Conservation (phyloP, 78 protist species). For the Polysphondylium violaceum region DNA sequence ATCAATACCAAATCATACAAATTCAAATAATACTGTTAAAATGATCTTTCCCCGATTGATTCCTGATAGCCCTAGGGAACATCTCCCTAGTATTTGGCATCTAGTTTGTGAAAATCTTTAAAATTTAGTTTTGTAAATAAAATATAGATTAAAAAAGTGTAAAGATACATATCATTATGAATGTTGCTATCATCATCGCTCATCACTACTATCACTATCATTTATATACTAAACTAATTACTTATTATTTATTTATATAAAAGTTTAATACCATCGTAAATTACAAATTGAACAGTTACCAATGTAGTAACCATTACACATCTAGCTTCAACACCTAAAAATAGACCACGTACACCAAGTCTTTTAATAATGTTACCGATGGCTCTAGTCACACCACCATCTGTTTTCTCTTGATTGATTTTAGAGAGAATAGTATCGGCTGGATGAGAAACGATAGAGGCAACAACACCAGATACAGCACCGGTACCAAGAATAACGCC, state of each 20-base stretch:
- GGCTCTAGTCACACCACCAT: constrained; percentile 63
- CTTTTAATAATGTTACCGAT: constrained; percentile 62
- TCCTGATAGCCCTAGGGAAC: no score
- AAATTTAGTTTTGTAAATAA: no score
- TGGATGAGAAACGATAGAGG: constrained; percentile 96
- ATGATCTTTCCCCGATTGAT: no score
- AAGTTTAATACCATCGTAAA: constrained; percentile 68
- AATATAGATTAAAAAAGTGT: no score
- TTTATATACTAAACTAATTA: no score
- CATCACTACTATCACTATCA: no score
- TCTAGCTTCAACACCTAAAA: constrained; percentile 65
- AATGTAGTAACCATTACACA: constrained; percentile 79
- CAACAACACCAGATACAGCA: constrained; percentile 92
- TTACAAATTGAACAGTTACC: constrained; percentile 66
- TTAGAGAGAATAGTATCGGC: constrained; percentile 92
- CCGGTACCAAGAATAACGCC: constrained; percentile 92
- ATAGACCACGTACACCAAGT: constrained; percentile 62
- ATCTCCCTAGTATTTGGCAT: no score
- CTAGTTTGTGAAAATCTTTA: no score
- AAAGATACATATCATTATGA: background rate
- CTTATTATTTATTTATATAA: constrained; percentile 23
- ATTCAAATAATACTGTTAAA: background rate
- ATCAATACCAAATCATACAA: background rate
- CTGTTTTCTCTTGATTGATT: constrained; percentile 78
- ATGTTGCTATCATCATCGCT: background rate